phyloP scores from a whole-genome alignment of 2,329 filamentous ascomycete species.

The Colletotrichum sp. region DNA sequence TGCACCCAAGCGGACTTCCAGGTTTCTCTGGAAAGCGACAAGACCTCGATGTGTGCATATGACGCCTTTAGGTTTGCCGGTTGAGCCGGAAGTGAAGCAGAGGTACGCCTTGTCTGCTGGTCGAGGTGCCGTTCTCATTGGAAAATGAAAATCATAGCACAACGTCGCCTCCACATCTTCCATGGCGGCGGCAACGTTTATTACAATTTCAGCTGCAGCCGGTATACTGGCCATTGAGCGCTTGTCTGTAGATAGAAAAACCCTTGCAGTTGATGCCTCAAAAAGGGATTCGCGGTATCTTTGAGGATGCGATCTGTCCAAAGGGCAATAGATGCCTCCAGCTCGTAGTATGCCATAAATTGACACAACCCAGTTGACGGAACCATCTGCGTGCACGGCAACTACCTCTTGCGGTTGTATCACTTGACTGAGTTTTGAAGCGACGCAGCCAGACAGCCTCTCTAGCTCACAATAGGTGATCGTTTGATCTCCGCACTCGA shows the following conservation, averaged over 20 bases:
- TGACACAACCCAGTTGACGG: constrained; percentile 37
- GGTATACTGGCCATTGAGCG: not conserved
- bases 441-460: not conserved
- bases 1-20: not conserved
- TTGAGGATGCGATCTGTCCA: constrained; percentile 28
- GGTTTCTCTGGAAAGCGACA: not conserved
- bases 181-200: not conserved
- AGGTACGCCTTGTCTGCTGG: constrained; percentile 35
- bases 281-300: constrained; percentile 26
- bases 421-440: not conserved
- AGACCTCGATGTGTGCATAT: constrained; percentile 32
- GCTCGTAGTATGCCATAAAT: constrained; percentile 37
- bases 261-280: constrained; percentile 22
- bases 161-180: not conserved
- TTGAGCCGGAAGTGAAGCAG: constrained; percentile 49
- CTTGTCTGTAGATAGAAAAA: constrained; percentile 28
- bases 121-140: not conserved
- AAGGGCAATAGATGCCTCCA: constrained; percentile 34
- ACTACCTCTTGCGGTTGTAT: constrained; percentile 31
- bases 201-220: not conserved
- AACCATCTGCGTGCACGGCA: constrained; percentile 34
- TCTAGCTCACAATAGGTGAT: not conserved
- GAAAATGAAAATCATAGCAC: not conserved
- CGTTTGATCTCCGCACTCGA: not conserved
- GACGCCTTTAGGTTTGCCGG: constrained; percentile 47